Evolutionary conservation across 495 filamentous ascomycete genomes (phyloP), one percentile per base, ranked within the genome.

Genomic region (Tirmania nivea): DNA sequence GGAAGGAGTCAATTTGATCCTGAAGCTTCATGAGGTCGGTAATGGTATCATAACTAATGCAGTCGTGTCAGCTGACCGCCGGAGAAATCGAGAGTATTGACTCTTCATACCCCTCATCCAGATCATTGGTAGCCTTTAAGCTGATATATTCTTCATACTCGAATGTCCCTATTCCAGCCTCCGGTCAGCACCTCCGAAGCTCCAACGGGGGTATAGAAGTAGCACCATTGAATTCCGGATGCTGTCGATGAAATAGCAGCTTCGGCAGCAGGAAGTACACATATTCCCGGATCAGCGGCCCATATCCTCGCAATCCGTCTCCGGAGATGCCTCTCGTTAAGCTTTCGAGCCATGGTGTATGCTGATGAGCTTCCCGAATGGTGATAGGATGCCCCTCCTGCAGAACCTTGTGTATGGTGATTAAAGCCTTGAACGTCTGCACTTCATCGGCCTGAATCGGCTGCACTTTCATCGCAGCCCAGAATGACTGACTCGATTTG

Each of bases 131-230:
- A 5, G 84, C 82, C 70, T 95, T 95, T 66, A 97, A 73, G 62
- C 86, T 94, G 66, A 96, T 88, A 66, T 97, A 97, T 63, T 97
- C 90, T 72, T 95, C 90, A 59, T 97, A 97, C 64, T 97, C 90
- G 63, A 96, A 96, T 25, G 90, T 72, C 42, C 79, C 79, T 83
- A 54, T n/a, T n/a, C 25, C 25, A 7, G 25, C 25, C 25, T 3
- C 25, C 25, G 25, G 25, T 31, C 25, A 31, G 25, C 25, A 31
- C 25, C 25, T 7, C 25, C 25, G 25, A 31, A 31, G 25, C 25
- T 31, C 25, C 7, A 7, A 7, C 7, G 25, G 20, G 34, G 39
- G 3, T 19, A 45, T 45, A 19, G 39, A 8, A 8, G 39, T 19
- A 14, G n/a, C 39, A 76, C 90, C 90, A 67, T 96, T 96, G 74